A percentile compares a stretch with the other conserved stretches of the same genome.
These are phyloP conservation scores for Clarireedia hainanense DNA, from an alignment of 2,329 filamentous ascomycete genomes.

Conservation along the genomic window DNA sequence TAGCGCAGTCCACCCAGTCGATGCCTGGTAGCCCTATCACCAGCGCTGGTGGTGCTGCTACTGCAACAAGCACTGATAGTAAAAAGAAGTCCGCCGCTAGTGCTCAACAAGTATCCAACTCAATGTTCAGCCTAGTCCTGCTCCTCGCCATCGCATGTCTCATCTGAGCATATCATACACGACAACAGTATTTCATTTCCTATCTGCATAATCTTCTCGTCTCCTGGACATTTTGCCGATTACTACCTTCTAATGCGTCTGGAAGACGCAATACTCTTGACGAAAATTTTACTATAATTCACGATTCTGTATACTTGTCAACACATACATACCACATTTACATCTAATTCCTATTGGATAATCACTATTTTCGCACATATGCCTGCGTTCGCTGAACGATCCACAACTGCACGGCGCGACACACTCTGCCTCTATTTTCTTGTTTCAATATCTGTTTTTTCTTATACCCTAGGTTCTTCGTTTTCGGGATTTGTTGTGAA, in stretches of 20 bases:
- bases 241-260: slow-evolving; percentile 9
- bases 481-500: background rate
- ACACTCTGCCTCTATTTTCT: background rate
- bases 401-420: background rate
- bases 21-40: background rate
- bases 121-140: slow-evolving; percentile 1
- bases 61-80: background rate
- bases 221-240: background rate
- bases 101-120: background rate
- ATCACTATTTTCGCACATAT: background rate
- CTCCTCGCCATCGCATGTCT: slow-evolving; percentile 2
- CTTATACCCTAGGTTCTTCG: background rate
- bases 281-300: background rate
- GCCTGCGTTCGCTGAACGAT: background rate
- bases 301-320: background rate
- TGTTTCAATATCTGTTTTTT: background rate
- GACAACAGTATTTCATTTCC: background rate
- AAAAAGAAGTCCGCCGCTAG: slow-evolving; percentile 3
- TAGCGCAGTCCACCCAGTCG: background rate
- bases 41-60: background rate
- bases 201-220: background rate
- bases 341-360: background rate
- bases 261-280: slow-evolving; percentile 5
- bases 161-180: background rate
- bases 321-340: slow-evolving; percentile 2